phyloP scores from a whole-genome alignment of 202 grass and related monocot genomes.

The Digitaria exilis region DNA sequence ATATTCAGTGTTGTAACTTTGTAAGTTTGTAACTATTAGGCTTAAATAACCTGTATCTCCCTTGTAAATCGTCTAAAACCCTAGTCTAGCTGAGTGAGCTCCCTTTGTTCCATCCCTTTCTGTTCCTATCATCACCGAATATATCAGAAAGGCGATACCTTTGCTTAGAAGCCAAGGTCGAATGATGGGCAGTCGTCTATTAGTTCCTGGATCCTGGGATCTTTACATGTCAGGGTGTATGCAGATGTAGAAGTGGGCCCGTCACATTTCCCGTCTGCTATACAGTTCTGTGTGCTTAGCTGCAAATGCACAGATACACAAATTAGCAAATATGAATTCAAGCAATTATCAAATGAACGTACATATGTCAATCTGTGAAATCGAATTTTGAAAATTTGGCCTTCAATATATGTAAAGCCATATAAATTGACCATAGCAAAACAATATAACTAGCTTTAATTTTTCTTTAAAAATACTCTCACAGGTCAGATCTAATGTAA shows the following conservation, averaged over 20 bases:
- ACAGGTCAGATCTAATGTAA: background rate
- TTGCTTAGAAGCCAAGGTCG: constrained; percentile 69
- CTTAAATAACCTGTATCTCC: background rate
- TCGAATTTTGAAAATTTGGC: background rate
- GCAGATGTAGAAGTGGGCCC: background rate
- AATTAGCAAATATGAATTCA: background rate
- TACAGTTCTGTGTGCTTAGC: constrained; percentile 14
- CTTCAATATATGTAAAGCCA: background rate
- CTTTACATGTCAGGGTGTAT: constrained; percentile 25
- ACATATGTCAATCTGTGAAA: background rate
- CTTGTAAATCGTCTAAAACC: background rate
- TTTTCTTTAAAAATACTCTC: background rate
- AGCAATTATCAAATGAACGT: background rate
- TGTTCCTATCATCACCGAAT: background rate
- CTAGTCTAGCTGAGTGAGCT: background rate
- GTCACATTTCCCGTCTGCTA: background rate
- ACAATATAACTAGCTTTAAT: background rate
- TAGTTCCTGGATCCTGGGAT: constrained; percentile 47
- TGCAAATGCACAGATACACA: constrained; percentile 28
- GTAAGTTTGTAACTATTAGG: background rate
- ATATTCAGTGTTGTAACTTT: background rate
- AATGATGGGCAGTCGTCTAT: constrained; percentile 66
- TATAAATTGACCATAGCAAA: background rate
- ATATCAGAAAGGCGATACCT: background rate
- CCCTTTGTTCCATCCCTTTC: background rate